phyloP scores from a whole-genome alignment of 2,329 filamentous ascomycete genomes.

The Dactylellina parvicollis region DNA sequence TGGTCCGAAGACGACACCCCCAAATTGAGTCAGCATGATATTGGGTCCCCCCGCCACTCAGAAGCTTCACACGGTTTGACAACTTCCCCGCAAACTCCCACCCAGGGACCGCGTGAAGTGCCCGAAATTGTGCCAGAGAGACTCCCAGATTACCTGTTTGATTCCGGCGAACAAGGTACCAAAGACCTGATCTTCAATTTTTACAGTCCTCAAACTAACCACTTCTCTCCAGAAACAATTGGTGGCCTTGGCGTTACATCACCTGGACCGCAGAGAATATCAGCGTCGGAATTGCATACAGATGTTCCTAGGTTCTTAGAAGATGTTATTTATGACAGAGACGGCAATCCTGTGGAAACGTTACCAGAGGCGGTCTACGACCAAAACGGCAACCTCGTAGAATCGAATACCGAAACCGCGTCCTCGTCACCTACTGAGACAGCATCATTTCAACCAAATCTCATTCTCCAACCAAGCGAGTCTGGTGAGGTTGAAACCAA shows the following conservation, averaged over 20 bases:
- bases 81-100: slow-evolving; percentile 16
- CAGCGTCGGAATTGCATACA: neutral
- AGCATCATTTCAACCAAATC: neutral
- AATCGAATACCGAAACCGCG: neutral
- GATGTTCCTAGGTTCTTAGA: neutral
- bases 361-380: slow-evolving; percentile 1
- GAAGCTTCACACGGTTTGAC: neutral
- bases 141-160: neutral
- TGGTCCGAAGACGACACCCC: slow-evolving; percentile 51
- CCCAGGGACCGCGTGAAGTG: neutral
- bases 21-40: slow-evolving; percentile 13
- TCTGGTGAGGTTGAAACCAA: neutral
- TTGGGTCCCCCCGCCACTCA: neutral
- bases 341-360: slow-evolving; percentile 12
- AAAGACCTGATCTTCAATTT: neutral
- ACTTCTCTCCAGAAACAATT: neutral
- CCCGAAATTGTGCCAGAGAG: neutral
- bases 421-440: neutral
- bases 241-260: slow-evolving; percentile 2
- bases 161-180: neutral
- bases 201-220: neutral
- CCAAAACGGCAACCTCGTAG: slow-evolving; percentile 19
- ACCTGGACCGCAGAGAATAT: neutral
- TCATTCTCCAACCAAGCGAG: neutral
- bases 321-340: slow-evolving; percentile 17